Evolutionary conservation across 805 yeast genomes (phyloP).

Genomic region (Nakazawaea ishiwadae): DNA sequence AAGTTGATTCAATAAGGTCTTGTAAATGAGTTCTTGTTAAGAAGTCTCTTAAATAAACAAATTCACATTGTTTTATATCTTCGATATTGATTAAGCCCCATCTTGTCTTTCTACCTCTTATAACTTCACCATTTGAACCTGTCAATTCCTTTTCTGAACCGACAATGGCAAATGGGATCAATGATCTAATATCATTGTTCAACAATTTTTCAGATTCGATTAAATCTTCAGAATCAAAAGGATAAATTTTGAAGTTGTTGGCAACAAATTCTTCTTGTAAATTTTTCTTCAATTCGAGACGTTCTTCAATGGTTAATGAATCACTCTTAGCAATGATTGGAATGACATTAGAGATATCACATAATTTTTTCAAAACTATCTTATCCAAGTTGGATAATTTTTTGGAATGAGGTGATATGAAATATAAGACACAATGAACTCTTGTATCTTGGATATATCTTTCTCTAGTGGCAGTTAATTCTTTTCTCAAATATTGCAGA

Average conservation of each 20-base stretch:
- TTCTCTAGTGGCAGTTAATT: slow-evolving; percentile 92
- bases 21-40: slow-evolving; percentile 93
- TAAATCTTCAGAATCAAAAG: slow-evolving; percentile 68
- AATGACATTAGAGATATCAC: slow-evolving; percentile 89
- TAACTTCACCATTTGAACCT: slow-evolving; percentile 68
- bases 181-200: slow-evolving; percentile 66
- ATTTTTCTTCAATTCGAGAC: slow-evolving; percentile 69
- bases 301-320: slow-evolving; percentile 80
- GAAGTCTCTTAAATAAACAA: slow-evolving; percentile 89
- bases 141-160: slow-evolving; percentile 78
- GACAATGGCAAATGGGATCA: slow-evolving; percentile 90
- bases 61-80: slow-evolving; percentile 93
- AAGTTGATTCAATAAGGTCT: slow-evolving; percentile 91
- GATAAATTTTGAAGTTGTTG: slow-evolving; percentile 76
- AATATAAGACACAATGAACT: slow-evolving; percentile 89
- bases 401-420: slow-evolving; percentile 82
- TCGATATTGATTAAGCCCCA: slow-evolving; percentile 95
- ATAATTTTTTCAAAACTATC: slow-evolving; percentile 73
- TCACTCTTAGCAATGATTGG: slow-evolving; percentile 96
- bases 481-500: slow-evolving; percentile 84
- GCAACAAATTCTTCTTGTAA: slow-evolving; percentile 73
- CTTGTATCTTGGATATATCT: slow-evolving; percentile 77
- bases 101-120: slow-evolving; percentile 86
- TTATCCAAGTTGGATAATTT: slow-evolving; percentile 84
- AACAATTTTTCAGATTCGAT: slow-evolving; percentile 69